phyloP scores from a whole-genome alignment of 768 basidiomycete species.

The Tulasnella sp. region DNA sequence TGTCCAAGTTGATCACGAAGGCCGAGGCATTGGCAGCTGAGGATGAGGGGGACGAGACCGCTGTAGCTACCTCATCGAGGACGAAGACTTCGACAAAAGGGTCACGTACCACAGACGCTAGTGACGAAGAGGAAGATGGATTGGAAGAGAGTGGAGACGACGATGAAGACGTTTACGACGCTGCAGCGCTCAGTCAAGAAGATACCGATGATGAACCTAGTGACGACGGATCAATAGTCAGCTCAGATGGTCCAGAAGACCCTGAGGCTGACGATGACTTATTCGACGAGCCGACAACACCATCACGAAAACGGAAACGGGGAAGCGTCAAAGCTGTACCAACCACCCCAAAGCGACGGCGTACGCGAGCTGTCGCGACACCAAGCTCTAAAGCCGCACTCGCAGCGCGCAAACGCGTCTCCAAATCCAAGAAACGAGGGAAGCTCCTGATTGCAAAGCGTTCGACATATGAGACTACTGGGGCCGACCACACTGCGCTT shows the following conservation, averaged over 20 bases:
- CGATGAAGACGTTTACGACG: neutral
- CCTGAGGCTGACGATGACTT: neutral
- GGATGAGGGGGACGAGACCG: neutral
- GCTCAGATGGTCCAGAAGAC: neutral
- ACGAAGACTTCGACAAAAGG: too few species aligned
- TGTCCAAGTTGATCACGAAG: neutral
- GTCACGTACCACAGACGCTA: slow-evolving; percentile 19
- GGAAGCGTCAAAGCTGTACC: neutral
- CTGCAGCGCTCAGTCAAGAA: slow-evolving; percentile 50
- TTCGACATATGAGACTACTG: slow-evolving; percentile 23
- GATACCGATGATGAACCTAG: slow-evolving; percentile 46
- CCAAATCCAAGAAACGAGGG: slow-evolving; percentile 22
- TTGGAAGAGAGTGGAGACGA: slow-evolving; percentile 12
- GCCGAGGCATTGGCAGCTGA: neutral
- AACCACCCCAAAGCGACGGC: slow-evolving; percentile 14
- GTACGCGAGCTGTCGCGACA: slow-evolving; percentile 47
- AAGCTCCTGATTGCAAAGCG: slow-evolving; percentile 20
- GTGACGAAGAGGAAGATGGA: slow-evolving; percentile 22
- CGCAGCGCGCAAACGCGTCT: slow-evolving; percentile 33
- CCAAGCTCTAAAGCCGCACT: slow-evolving; percentile 67
- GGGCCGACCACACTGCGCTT: slow-evolving; percentile 25
- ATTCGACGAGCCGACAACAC: neutral
- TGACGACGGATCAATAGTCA: slow-evolving; percentile 5
- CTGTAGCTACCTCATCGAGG: too few species aligned
- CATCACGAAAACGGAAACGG: neutral